Percentiles rank a stretch among this genome's conserved stretches.
These are phyloP conservation scores for Aquilaria agallochum DNA, from an alignment of 441 rosid genomes.

Conservation along the genomic window DNA sequence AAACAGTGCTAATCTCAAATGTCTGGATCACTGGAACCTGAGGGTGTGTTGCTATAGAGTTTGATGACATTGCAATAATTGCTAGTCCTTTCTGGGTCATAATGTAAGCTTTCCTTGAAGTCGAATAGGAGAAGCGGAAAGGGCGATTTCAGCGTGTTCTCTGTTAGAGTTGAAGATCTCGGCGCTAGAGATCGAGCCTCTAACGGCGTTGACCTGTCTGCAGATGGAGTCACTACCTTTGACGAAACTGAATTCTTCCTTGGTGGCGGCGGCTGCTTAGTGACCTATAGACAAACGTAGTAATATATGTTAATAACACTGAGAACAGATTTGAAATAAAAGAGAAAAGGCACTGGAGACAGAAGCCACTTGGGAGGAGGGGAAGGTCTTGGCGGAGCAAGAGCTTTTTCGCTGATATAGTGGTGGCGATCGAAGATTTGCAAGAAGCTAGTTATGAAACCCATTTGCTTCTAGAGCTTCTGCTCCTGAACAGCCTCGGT, in stretches of 20 bases:
- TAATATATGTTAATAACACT: not conserved
- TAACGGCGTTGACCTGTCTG: constrained; percentile 20
- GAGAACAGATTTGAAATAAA: not conserved
- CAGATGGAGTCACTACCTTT: too few species aligned
- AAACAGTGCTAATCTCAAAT: constrained; percentile 24
- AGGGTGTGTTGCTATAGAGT: constrained; percentile 75
- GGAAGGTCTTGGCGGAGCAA: constrained; percentile 56
- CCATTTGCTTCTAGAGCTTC: constrained; percentile 59
- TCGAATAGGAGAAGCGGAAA: constrained; percentile 52
- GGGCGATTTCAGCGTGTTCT: constrained; percentile 23
- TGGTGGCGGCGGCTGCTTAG: too few species aligned
- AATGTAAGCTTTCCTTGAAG: constrained; percentile 34
- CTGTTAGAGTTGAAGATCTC: too few species aligned
- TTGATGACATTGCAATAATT: constrained; percentile 86
- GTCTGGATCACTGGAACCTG: constrained; percentile 48
- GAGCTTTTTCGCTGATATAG: constrained; percentile 54
- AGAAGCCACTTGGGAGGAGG: constrained; percentile 34
- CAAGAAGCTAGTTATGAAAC: constrained; percentile 94
- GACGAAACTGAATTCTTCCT: too few species aligned
- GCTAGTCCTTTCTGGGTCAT: constrained; percentile 81
- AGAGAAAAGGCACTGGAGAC: too few species aligned
- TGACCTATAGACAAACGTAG: too few species aligned
- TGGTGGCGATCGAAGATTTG: constrained; percentile 92
- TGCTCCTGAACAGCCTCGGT: constrained; percentile 41
- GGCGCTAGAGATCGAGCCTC: constrained; percentile 32